Conservation (phyloP, 345 rosid species). For the Eucalyptus decipiens region DNA sequence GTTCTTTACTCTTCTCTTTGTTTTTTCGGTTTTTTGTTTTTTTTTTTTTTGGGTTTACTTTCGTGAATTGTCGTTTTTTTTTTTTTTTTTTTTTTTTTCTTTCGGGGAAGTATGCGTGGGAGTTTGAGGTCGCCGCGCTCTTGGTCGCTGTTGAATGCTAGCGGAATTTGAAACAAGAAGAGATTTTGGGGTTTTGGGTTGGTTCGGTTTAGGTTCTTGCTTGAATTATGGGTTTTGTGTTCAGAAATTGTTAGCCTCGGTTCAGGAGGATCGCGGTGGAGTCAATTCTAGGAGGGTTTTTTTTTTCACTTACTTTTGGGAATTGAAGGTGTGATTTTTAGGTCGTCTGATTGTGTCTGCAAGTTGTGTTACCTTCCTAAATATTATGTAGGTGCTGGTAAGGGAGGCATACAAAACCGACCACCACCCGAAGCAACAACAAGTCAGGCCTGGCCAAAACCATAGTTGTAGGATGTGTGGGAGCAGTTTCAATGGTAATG, state of each 20-base stretch:
- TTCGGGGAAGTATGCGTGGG: neutral
- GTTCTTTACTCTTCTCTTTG: neutral
- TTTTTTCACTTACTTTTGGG: neutral
- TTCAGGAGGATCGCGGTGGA: neutral
- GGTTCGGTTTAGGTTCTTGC: neutral
- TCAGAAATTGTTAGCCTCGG: neutral
- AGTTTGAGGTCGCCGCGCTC: neutral
- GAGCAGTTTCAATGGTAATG: neutral
- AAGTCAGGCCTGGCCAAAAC: neutral
- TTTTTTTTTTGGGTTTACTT: neutral
- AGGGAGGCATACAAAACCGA: neutral
- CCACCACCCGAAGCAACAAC: neutral
- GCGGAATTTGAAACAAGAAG: neutral
- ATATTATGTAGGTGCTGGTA: neutral
- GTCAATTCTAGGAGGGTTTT: neutral
- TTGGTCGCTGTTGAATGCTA: neutral
- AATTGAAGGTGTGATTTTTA: neutral
- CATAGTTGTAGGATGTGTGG: neutral
- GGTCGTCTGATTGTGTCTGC: neutral
- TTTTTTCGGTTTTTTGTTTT: neutral
- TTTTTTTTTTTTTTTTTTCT: neutral
- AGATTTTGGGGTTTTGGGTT: neutral
- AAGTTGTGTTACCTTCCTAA: neutral
- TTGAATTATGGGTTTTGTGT: neutral
- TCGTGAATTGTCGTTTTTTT: neutral